These are phyloP conservation scores for Oryza punctata DNA, from an alignment of 176 grass and related monocot species.

Conservation along the genomic window DNA sequence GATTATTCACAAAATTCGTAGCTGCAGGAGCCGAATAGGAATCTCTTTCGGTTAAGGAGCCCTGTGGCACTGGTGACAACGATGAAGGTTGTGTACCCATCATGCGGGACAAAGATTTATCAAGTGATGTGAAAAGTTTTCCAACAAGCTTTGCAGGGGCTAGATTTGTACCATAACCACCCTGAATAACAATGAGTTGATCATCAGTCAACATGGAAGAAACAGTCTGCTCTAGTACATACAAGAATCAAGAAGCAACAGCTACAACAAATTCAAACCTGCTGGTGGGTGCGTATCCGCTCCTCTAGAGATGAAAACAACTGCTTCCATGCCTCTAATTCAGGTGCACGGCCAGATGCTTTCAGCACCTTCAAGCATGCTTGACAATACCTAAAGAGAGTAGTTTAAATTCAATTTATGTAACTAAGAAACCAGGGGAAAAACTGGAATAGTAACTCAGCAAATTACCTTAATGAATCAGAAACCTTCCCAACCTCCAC, in stretches of 20 bases:
- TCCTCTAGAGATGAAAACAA: slow-evolving; percentile 86
- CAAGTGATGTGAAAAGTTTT: slow-evolving; percentile 82
- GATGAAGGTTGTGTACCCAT: slow-evolving; percentile 68
- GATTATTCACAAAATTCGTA: slow-evolving; percentile 67
- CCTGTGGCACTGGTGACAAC: slow-evolving; percentile 49
- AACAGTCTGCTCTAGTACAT: not conserved
- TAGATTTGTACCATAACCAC: slow-evolving; percentile 82
- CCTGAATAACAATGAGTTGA: slow-evolving; percentile 40
- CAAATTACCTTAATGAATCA: slow-evolving; percentile 76
- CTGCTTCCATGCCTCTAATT: slow-evolving; percentile 83
- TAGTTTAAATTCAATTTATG: slow-evolving; percentile 15
- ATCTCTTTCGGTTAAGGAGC: slow-evolving; percentile 44
- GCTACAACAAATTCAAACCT: slow-evolving; percentile 47
- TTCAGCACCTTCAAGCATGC: slow-evolving; percentile 79
- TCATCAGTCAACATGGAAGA: slow-evolving; percentile 9
- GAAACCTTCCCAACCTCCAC: slow-evolving; percentile 88
- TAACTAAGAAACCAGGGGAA: slow-evolving; percentile 12
- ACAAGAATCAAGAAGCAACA: not conserved
- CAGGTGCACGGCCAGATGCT: slow-evolving; percentile 68
- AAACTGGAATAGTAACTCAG: slow-evolving; percentile 21
- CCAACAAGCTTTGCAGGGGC: slow-evolving; percentile 83
- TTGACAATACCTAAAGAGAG: slow-evolving; percentile 85
- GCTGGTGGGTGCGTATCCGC: slow-evolving; percentile 82
- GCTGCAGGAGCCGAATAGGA: slow-evolving; percentile 32
- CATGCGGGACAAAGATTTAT: slow-evolving; percentile 82